Percentiles rank a stretch among this genome's conserved stretches.
Evolutionary conservation across 345 rosid genomes (phyloP).

Genomic region (Excoecaria cochinchinensis): DNA sequence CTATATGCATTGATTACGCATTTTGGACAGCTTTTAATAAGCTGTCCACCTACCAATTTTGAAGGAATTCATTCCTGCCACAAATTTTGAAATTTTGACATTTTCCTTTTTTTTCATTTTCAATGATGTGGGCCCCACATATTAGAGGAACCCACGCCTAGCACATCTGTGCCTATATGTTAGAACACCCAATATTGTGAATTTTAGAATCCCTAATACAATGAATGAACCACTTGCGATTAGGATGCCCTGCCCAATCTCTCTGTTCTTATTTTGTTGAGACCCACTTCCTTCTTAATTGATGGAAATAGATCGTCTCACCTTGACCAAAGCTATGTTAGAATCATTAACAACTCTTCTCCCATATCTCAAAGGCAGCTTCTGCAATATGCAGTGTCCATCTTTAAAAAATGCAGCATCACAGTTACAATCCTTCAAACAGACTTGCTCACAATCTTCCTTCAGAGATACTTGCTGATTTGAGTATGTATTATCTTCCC

Average conservation of each 20-base stretch:
- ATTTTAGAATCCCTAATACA: not conserved
- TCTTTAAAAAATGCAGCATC: too few species aligned
- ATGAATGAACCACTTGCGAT: slow-evolving; percentile 3
- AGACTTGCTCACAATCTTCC: slow-evolving; percentile 12
- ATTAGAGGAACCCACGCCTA: too few species aligned
- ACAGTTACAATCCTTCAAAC: too few species aligned
- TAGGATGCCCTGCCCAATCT: not conserved
- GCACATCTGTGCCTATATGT: slow-evolving; percentile 1
- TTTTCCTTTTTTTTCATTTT: too few species aligned
- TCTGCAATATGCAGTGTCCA: too few species aligned
- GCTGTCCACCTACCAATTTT: too few species aligned
- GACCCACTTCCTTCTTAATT: not conserved
- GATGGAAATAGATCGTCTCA: not conserved
- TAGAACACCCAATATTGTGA: slow-evolving; percentile 9
- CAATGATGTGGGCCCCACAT: too few species aligned
- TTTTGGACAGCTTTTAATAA: too few species aligned
- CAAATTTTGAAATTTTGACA: too few species aligned
- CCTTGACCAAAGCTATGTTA: slow-evolving; percentile 25
- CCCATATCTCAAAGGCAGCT: too few species aligned
- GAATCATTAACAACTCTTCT: not conserved
- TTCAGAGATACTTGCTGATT: not conserved
- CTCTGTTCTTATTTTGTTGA: not conserved
- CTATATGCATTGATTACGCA: too few species aligned
- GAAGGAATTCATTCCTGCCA: too few species aligned
- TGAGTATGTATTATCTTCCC: slow-evolving; percentile 20